Percentiles rank a stretch among this genome's conserved stretches.
phyloP scores from a whole-genome alignment of 768 basidiomycete genomes.

The Kondoa malvinella region DNA sequence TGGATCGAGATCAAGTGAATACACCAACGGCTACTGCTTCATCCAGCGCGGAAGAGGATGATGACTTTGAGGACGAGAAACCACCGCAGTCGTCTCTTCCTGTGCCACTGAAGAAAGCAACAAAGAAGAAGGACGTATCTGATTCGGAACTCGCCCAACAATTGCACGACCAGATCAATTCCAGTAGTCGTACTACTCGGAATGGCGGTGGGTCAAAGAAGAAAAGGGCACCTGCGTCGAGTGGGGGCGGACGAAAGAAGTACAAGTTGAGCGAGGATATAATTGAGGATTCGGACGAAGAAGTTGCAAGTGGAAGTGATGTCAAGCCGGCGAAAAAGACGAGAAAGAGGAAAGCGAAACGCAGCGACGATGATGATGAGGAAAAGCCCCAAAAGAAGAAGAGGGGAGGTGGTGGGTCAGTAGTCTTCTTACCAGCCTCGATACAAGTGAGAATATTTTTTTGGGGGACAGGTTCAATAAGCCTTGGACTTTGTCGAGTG shows the following conservation, averaged over 20 bases:
- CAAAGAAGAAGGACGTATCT: neutral
- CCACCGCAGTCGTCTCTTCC: neutral
- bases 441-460: neutral
- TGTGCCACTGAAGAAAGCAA: neutral
- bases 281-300: neutral
- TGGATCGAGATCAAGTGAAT: neutral
- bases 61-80: neutral
- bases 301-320: neutral
- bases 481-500: neutral
- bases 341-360: neutral
- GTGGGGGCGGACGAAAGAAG: neutral
- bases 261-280: neutral
- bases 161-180: neutral
- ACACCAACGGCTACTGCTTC: neutral
- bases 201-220: neutral
- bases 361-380: neutral
- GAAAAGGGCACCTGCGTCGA: neutral
- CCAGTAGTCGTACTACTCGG: neutral
- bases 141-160: neutral
- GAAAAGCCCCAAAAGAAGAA: neutral
- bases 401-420: neutral
- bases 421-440: neutral
- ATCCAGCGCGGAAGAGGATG: neutral
- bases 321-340: conserved; percentile 4
- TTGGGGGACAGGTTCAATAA: conserved; percentile 2